phyloP scores from a whole-genome alignment of 83 land plant genomes.

The Picea abies region DNA sequence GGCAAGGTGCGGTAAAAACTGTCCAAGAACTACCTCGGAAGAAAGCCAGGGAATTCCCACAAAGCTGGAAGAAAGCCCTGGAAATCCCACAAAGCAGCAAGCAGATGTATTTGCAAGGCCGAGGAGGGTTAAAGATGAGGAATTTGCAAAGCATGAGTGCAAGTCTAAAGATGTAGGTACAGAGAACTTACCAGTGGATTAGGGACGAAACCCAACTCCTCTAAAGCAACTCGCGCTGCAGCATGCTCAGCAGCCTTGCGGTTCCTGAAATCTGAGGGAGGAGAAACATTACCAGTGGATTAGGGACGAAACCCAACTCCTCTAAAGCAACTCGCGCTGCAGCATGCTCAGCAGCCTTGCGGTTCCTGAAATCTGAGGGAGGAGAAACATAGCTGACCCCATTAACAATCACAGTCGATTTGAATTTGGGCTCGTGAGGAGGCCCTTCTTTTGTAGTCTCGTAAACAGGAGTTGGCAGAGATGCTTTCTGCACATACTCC shows the following conservation, averaged over 20 bases:
- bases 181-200: background rate
- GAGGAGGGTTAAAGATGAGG: background rate
- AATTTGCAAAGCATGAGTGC: background rate
- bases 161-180: background rate
- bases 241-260: constrained; percentile 80
- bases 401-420: constrained; percentile 64
- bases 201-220: constrained; percentile 13
- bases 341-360: constrained; percentile 78
- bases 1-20: too few species aligned
- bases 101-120: too few species aligned
- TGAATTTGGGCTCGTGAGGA: constrained; percentile 63
- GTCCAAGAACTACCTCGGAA: too few species aligned
- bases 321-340: constrained; percentile 72
- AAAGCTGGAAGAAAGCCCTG: too few species aligned
- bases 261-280: constrained; percentile 55
- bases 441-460: constrained; percentile 69
- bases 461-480: constrained; percentile 57
- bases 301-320: constrained; percentile 8
- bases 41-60: too few species aligned
- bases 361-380: constrained; percentile 54
- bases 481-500: constrained; percentile 66
- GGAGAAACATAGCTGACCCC: constrained; percentile 59
- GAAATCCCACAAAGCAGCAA: too few species aligned
- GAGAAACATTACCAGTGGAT: constrained; percentile 62
- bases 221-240: constrained; percentile 71